Evolutionary conservation across 345 rosid genomes (phyloP).

Genomic region (Pistacia vera): DNA sequence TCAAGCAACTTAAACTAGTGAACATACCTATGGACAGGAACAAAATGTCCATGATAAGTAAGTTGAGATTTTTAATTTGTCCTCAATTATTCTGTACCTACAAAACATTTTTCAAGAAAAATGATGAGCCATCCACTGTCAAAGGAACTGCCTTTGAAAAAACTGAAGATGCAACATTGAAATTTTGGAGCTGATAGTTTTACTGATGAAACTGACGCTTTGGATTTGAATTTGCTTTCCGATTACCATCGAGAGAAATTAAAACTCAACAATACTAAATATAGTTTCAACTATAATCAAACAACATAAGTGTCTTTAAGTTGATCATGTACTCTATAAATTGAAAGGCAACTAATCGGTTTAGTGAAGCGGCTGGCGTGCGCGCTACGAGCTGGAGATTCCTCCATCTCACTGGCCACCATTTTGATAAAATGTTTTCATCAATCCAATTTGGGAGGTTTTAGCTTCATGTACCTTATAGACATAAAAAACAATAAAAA

Average conservation of each 20-base stretch:
- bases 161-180: neutral
- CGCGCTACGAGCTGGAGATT: neutral
- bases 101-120: too few relatives aligned
- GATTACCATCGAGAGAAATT: neutral
- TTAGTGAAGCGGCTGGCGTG: neutral
- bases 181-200: neutral
- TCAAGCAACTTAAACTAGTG: too few relatives aligned
- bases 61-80: too few relatives aligned
- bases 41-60: too few relatives aligned
- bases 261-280: neutral
- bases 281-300: neutral
- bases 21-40: too few relatives aligned
- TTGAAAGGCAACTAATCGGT: neutral
- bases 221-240: neutral
- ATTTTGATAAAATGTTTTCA: neutral
- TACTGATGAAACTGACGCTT: neutral
- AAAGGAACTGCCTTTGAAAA: too few relatives aligned
- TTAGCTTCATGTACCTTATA: neutral
- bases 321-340: too few relatives aligned
- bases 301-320: too few relatives aligned
- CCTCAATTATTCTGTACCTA: too few relatives aligned
- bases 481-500: neutral
- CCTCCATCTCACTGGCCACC: neutral
- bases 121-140: too few relatives aligned
- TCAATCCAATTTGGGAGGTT: neutral